phyloP scores from a whole-genome alignment of 164 flowering plant species.

The Umbilicus rupestris region DNA sequence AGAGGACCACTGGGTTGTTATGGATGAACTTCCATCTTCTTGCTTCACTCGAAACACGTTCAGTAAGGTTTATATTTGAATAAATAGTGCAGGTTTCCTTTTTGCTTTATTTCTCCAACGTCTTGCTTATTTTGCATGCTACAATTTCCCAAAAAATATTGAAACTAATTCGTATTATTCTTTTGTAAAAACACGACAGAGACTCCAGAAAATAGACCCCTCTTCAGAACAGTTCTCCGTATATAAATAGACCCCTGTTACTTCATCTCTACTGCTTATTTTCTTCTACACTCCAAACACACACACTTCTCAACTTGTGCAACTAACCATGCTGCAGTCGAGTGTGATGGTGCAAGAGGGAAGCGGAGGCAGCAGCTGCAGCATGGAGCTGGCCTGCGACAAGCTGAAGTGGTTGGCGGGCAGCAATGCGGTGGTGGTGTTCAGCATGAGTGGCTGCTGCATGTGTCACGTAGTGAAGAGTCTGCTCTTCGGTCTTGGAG shows the following conservation, averaged over 20 bases:
- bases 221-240: no score
- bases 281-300: neutral
- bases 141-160: neutral
- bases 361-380: neutral
- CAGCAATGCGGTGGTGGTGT: slow-evolving; percentile 66
- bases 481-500: slow-evolving; percentile 61
- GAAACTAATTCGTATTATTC: no score
- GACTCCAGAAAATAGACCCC: no score
- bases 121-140: slow-evolving; percentile 3
- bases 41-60: neutral
- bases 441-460: slow-evolving; percentile 66
- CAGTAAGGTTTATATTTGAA: neutral
- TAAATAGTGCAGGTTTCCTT: neutral
- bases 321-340: neutral
- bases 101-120: neutral
- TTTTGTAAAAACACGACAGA: no score
- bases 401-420: slow-evolving; percentile 33
- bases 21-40: neutral
- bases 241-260: neutral
- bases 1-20: slow-evolving; percentile 2
- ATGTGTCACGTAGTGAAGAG: slow-evolving; percentile 77
- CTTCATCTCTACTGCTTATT: neutral
- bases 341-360: neutral
- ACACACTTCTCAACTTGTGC: neutral
- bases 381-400: slow-evolving; percentile 16